These are phyloP conservation scores for Secale cereale DNA, from an alignment of 176 grass and related monocot genomes.

Conservation along the genomic window DNA sequence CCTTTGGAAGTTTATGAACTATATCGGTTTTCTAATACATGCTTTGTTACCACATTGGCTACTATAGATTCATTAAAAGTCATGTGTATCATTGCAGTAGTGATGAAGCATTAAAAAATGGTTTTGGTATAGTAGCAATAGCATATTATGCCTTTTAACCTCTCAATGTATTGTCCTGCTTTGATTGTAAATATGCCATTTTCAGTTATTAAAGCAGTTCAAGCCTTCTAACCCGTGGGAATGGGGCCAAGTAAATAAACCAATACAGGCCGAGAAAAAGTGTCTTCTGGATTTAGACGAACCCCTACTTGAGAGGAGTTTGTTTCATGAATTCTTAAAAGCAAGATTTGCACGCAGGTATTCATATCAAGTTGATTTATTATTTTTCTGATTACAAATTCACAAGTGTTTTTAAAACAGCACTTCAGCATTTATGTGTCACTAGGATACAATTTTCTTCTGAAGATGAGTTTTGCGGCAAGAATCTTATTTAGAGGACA, in stretches of 20 bases:
- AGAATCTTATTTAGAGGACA: background rate
- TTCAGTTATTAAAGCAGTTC: constrained; percentile 59
- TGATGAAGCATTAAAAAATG: background rate
- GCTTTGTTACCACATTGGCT: background rate
- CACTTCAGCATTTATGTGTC: background rate
- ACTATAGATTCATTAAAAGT: background rate
- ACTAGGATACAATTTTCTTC: background rate
- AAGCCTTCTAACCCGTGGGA: constrained; percentile 39
- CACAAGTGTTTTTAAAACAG: background rate
- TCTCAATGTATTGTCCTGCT: background rate
- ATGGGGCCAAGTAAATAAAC: background rate
- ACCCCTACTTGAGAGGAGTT: background rate
- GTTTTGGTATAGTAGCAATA: background rate
- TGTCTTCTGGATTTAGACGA: constrained; percentile 13
- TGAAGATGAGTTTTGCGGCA: background rate
- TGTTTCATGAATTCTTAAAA: constrained; percentile 54
- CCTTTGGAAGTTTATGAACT: background rate
- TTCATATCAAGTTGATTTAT: background rate
- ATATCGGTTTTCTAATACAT: background rate
- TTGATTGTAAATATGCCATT: background rate
- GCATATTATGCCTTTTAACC: background rate
- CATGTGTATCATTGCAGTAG: background rate
- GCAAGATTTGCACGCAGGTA: constrained; percentile 66
- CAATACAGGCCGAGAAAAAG: background rate
- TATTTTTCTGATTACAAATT: background rate